These are phyloP conservation scores for Rhizopogon vesiculosus DNA, from an alignment of 768 basidiomycete genomes.

Conservation along the genomic window DNA sequence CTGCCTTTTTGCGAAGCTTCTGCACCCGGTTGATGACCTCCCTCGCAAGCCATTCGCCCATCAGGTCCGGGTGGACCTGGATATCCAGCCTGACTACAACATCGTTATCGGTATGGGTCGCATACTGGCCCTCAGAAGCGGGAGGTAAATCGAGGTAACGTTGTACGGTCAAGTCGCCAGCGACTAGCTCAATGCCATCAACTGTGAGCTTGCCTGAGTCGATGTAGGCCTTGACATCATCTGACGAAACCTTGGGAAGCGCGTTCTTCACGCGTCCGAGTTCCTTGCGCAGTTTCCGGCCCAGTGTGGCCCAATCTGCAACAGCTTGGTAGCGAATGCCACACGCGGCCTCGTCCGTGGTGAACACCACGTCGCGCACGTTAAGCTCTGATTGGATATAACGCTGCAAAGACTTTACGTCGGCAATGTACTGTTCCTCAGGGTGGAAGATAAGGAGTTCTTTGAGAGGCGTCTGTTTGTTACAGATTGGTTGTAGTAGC, in stretches of 20 bases:
- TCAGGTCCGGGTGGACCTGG: conserved; percentile 80
- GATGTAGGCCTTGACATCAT: conserved; percentile 75
- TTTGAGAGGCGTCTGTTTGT: conserved; percentile 75
- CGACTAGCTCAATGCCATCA: conserved; percentile 83
- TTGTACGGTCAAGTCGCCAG: conserved; percentile 89
- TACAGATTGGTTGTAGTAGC: neutral
- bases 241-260: conserved; percentile 75
- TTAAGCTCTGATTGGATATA: conserved; percentile 96
- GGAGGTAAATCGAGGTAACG: conserved; percentile 83
- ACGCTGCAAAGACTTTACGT: conserved; percentile 76
- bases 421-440: conserved; percentile 75
- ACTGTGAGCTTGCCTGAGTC: conserved; percentile 73
- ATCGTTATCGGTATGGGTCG: conserved; percentile 89
- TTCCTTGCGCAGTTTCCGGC: conserved; percentile 91
- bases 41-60: conserved; percentile 83
- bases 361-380: conserved; percentile 86
- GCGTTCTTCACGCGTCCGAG: conserved; percentile 84
- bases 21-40: conserved; percentile 93
- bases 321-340: conserved; percentile 88
- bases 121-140: conserved; percentile 55
- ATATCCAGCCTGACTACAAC: conserved; percentile 93
- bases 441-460: conserved; percentile 94
- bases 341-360: conserved; percentile 78
- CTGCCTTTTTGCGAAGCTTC: conserved; percentile 92
- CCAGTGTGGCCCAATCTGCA: conserved; percentile 94